Evolutionary conservation across 2,329 filamentous ascomycete genomes (phyloP), one percentile per base, ranked within the genome.

Genomic region (Pseudogymnoascus sp.): DNA sequence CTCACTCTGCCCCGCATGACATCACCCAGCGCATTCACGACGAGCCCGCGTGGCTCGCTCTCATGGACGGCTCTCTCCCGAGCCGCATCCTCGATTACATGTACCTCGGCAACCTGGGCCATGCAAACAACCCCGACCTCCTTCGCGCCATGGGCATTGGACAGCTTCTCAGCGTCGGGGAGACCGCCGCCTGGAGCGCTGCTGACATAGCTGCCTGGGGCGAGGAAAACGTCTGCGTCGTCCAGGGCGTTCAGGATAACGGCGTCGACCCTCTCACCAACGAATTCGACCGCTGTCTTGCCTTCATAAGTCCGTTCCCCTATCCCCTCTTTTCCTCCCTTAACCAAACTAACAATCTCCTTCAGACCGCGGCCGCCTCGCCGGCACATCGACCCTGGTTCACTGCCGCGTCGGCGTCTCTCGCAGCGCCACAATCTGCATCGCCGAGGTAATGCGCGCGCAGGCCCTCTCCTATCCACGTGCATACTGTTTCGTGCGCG

Each of bases 391-490:
- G 24, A 97, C 94, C 0, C 81, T 99, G 62, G 94, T 99, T 13
- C 94, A 99, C 73, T 99, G 94, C 73, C 88, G 94, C 15, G 94
- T 99, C 6, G 94, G 94, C 57, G 94, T 99, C 61, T 97, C 92
- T 59, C 85, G 94, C 59, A 96, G 91, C 65, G 94, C 94, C 10
- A 99, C 93, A 1, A 97, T 99, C 64, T 97, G 94, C 73, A 99
- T 99, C 69, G 94, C 94, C n/a, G 92, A 97, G 74, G 91, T 97
- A 36, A 99, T 99, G 94, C 86, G 87, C 36, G 81, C 87, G 26
- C 75, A 91, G 68, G 81, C 84, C 21, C 77, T 97, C 66, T 94
- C 91, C 0, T 93, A 97, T 68, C 92, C 94, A 10, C 84, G 90
- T 61, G 94, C 94, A 63, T 99, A 99, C 74, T 97, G 94, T 74